Conservation (phyloP, 2,329 filamentous ascomycete genomes). For the Diplodia corticola region DNA sequence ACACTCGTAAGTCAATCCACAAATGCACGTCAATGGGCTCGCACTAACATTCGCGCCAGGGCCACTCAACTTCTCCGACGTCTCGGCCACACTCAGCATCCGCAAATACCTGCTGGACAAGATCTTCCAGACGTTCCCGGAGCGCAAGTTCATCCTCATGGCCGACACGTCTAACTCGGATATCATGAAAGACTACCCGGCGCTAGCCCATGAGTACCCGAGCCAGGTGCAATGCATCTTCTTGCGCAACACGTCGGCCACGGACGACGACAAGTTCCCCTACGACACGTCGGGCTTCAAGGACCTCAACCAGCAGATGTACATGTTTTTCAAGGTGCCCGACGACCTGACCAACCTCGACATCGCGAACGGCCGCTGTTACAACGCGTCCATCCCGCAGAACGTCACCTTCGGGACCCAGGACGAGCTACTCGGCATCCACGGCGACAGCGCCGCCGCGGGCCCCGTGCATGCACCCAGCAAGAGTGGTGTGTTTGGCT, state of each 20-base stretch:
- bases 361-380: conserved; percentile 66
- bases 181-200: conserved; percentile 64
- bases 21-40: conserved; percentile 17
- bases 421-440: conserved; percentile 39
- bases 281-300: conserved; percentile 75
- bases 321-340: conserved; percentile 78
- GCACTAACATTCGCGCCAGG: not conserved
- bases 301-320: conserved; percentile 63
- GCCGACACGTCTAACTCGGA: conserved; percentile 77
- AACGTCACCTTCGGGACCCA: conserved; percentile 65
- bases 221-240: conserved; percentile 76
- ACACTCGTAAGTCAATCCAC: conserved; percentile 54
- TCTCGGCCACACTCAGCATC: conserved; percentile 69
- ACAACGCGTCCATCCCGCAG: conserved; percentile 64
- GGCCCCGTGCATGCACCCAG: conserved; percentile 29
- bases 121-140: conserved; percentile 72
- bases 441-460: conserved; percentile 27
- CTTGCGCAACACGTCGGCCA: conserved; percentile 71
- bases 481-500: conserved; percentile 35
- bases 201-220: conserved; percentile 65
- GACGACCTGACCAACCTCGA: conserved; percentile 69
- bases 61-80: conserved; percentile 77
- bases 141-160: conserved; percentile 73
- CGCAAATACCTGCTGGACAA: conserved; percentile 69
- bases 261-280: conserved; percentile 69